Base-by-base conservation (phyloP, 768 basidiomycete species). In the Agrocybe praecox region DNA sequence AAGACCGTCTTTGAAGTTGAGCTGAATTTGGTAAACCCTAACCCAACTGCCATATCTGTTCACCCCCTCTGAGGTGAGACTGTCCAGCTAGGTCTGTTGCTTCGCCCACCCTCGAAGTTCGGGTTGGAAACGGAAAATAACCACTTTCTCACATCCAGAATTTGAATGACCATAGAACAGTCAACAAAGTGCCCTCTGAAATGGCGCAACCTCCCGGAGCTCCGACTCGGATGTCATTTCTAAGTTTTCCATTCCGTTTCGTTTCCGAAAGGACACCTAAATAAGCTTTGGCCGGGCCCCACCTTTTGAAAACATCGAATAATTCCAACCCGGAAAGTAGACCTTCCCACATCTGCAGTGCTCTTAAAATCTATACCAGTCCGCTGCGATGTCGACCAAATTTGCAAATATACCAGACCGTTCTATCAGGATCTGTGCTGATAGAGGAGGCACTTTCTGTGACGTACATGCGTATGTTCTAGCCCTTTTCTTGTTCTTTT, bases 371-470 rank as follows among this genome's bases (percentile, higher is more conserved):
- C 32, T 9, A 44, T 33, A 36, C 23, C 23, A 26, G 11, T 33
- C 21, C 36, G 9, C 40, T 26, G 46, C 23, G 10, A 65, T 65
- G 61, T 24, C 57, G 24, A 43, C 54, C 23, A 34, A 15, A 52
- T 18, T 57, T 43, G 33, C 57, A n/a, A 57, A 74, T 21, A 71
- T 92, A 46, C 88, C 89, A 19, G 86, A 91, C 67, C 82, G 80
- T 62, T 94, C 92, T 12, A 88, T 94, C 56, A 82, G 87, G 52
- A 92, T 95, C 59, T 92, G 90, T 64, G 90, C 90, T 7, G 93
- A 95, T 71, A 78, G 93, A 72, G 94, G 94, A 33, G 95, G 95
- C 5, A 97, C 94, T 0, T 96, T 94, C 73, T 94, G 92, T 65
- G 94, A 96, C 68, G 85, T 94, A 32, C 86, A 93, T 70, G 92